Evolutionary conservation across 768 basidiomycete species (phyloP).

Genomic region (Tulasnella sp.): DNA sequence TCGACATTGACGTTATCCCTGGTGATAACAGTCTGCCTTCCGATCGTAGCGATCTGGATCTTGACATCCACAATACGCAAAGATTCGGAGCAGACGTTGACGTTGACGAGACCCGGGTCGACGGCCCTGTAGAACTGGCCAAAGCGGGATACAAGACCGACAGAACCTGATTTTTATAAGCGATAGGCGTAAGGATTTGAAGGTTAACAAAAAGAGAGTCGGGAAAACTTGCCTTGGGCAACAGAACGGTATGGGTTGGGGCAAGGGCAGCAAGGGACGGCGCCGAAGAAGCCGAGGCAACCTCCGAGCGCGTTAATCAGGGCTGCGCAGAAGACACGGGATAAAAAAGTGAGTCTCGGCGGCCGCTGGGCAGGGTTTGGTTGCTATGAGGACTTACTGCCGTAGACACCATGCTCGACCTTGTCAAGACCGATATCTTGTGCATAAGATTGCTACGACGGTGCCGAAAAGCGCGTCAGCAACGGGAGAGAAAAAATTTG

Average conservation of each 20-base stretch:
- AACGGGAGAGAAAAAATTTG: not conserved
- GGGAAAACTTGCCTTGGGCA: conserved; percentile 5
- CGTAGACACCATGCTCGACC: conserved; percentile 82
- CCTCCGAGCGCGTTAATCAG: conserved; percentile 63
- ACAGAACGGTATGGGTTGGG: conserved; percentile 64
- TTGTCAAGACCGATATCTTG: conserved; percentile 69
- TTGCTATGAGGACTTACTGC: conserved; percentile 31
- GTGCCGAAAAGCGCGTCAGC: not conserved
- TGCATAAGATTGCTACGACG: conserved; percentile 73
- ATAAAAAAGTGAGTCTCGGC: not conserved
- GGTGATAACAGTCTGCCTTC: conserved; percentile 66
- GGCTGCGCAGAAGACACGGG: conserved; percentile 27
- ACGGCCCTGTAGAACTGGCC: conserved; percentile 93
- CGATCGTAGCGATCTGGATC: conserved; percentile 87
- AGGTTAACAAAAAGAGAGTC: not conserved
- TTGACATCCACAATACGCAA: conserved; percentile 38
- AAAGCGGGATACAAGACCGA: conserved; percentile 87
- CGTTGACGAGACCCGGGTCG: conserved; percentile 83
- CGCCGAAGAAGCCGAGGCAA: conserved; percentile 59
- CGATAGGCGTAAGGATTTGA: not conserved
- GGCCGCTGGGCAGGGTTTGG: not conserved
- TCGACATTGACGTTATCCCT: conserved; percentile 83
- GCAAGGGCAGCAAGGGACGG: conserved; percentile 74
- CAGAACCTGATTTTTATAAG: conserved; percentile 51
- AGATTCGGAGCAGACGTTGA: conserved; percentile 90